A percentile compares a stretch with the other conserved stretches of the same genome.
phyloP scores from a whole-genome alignment of 805 yeast species.

The Candida stauntonica region DNA sequence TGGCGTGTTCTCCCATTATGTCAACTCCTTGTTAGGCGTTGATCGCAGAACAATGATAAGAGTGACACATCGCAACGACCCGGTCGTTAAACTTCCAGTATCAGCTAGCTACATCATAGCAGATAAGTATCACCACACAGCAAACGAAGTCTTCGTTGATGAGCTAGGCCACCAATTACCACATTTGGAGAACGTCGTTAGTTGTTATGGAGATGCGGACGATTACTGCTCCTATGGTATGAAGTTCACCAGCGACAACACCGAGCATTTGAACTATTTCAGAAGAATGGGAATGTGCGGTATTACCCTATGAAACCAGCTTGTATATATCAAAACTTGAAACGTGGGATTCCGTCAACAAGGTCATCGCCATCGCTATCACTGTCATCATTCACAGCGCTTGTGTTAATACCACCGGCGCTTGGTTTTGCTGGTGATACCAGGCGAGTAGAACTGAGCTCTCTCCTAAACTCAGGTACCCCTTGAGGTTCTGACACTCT shows the following conservation, averaged over 20 bases:
- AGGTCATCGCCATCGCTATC: constrained; percentile 26
- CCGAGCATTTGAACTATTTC: constrained; percentile 28
- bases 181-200: constrained; percentile 55
- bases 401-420: background rate
- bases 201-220: constrained; percentile 62
- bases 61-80: constrained; percentile 25
- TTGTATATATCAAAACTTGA: constrained; percentile 24
- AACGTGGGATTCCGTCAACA: constrained; percentile 33
- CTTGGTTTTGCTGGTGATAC: background rate
- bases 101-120: constrained; percentile 16
- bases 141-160: constrained; percentile 24
- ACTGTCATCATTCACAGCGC: background rate
- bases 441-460: background rate
- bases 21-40: constrained; percentile 11
- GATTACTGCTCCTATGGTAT: constrained; percentile 41
- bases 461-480: constrained; percentile 21
- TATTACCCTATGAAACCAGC: background rate
- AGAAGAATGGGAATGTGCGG: constrained; percentile 28
- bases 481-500: constrained; percentile 7
- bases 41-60: constrained; percentile 11
- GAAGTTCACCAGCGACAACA: constrained; percentile 18
- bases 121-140: constrained; percentile 17
- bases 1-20: constrained; percentile 12
- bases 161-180: constrained; percentile 19
- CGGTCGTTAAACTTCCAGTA: constrained; percentile 25